Percentiles rank a stretch among this genome's conserved stretches.
Evolutionary conservation across 2,329 filamentous ascomycete species (phyloP).

Genomic region (Hypoxylon sp.): DNA sequence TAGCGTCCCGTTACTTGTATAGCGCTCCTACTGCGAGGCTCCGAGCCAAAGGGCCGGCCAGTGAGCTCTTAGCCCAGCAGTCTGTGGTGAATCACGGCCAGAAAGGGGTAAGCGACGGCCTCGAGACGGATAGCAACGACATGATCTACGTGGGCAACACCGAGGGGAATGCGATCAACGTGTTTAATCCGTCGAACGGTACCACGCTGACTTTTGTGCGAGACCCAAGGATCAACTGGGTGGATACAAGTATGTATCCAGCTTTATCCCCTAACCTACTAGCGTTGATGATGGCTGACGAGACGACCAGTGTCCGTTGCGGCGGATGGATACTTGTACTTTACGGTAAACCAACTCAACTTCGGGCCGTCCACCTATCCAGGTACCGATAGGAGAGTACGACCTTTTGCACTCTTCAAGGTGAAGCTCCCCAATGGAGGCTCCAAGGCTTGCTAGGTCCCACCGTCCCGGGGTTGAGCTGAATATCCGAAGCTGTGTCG

Average conservation of each 20-base stretch:
- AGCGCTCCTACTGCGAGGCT: conserved; percentile 54
- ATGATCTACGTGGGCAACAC: conserved; percentile 62
- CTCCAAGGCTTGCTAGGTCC: conserved; percentile 28
- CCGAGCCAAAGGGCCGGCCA: conserved; percentile 51
- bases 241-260: conserved; percentile 57
- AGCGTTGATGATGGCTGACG: conserved; percentile 13
- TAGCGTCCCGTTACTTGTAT: conserved; percentile 59
- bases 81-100: conserved; percentile 58
- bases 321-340: conserved; percentile 63
- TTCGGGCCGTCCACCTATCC: conserved; percentile 30
- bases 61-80: conserved; percentile 58
- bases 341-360: conserved; percentile 63
- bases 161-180: conserved; percentile 61
- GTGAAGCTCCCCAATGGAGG: conserved; percentile 44
- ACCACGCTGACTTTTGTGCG: conserved; percentile 57
- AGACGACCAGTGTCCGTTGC: conserved; percentile 51
- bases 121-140: conserved; percentile 63
- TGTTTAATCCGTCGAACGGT: conserved; percentile 56
- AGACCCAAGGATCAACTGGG: conserved; percentile 58
- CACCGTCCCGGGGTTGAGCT: not conserved
- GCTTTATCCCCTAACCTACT: not conserved
- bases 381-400: conserved; percentile 35
- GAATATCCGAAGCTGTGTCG: not conserved
- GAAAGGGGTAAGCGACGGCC: conserved; percentile 63
- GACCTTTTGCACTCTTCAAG: conserved; percentile 45